A percentile compares a stretch with the other conserved stretches of the same genome.
Evolutionary conservation across 106 monocot species (phyloP).

Genomic region (Acorus gramineus): DNA sequence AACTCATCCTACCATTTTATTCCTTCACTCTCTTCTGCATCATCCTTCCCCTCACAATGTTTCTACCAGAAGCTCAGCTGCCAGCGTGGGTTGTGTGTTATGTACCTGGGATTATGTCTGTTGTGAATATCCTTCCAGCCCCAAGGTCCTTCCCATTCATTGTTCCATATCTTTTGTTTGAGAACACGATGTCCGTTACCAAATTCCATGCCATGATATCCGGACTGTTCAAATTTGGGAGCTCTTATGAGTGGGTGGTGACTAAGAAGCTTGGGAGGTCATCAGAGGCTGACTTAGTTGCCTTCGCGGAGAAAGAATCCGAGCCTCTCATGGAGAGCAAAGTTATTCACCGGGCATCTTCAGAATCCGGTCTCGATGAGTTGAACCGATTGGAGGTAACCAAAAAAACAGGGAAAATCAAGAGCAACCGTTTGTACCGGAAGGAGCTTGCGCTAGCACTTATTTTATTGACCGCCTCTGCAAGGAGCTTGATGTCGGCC

Average conservation of each 20-base stretch:
- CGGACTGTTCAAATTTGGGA: slow-evolving; percentile 65
- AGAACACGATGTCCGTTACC: slow-evolving; percentile 81
- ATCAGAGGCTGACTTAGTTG: slow-evolving; percentile 46
- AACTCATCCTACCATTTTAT: slow-evolving; percentile 69
- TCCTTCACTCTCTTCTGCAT: slow-evolving; percentile 73
- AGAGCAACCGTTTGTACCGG: slow-evolving; percentile 23
- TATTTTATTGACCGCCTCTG: slow-evolving; percentile 45
- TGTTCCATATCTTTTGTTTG: slow-evolving; percentile 70
- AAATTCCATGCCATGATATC: slow-evolving; percentile 79
- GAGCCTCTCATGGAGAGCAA: slow-evolving; percentile 11
- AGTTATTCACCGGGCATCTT: slow-evolving; percentile 28
- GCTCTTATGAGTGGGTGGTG: slow-evolving; percentile 71
- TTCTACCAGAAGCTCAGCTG: slow-evolving; percentile 68
- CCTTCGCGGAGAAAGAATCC: slow-evolving; percentile 35
- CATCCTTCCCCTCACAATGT: slow-evolving; percentile 74
- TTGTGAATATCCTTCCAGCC: slow-evolving; percentile 54
- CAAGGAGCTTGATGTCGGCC: slow-evolving; percentile 48
- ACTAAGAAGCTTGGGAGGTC: slow-evolving; percentile 68
- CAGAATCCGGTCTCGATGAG: slow-evolving; percentile 36
- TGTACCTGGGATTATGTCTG: slow-evolving; percentile 59
- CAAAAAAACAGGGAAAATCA: slow-evolving; percentile 26
- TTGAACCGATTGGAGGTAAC: slow-evolving; percentile 23
- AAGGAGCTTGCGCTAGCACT: slow-evolving; percentile 40
- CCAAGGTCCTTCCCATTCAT: slow-evolving; percentile 69
- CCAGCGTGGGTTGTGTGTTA: slow-evolving; percentile 76